Percentiles rank a stretch among this genome's conserved stretches.
Evolutionary conservation across 805 yeast species (phyloP).

Genomic region (Candida saitoana): DNA sequence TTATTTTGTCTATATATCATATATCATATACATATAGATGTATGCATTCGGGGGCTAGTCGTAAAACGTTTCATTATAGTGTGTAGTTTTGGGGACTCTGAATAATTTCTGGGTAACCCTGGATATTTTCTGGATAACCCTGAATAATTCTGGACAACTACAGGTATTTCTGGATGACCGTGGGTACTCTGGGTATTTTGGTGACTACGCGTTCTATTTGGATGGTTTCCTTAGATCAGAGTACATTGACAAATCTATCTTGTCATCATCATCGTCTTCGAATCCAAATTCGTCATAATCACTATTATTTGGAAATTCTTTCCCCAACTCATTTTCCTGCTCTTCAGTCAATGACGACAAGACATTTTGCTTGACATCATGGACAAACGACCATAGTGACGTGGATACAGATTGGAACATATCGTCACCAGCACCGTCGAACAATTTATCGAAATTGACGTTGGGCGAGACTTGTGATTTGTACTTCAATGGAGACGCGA

Average conservation of each 20-base stretch:
- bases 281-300: conserved; percentile 12
- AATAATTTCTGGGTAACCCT: too few relatives aligned
- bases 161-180: too few relatives aligned
- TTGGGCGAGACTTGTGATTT: conserved; percentile 12
- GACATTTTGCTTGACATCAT: conserved; percentile 36
- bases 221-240: conserved; percentile 10
- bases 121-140: too few relatives aligned
- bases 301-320: conserved; percentile 9
- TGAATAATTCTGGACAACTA: too few relatives aligned
- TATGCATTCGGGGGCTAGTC: too few relatives aligned
- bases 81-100: too few relatives aligned
- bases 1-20: too few relatives aligned
- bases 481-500: conserved; percentile 22
- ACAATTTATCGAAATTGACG: conserved; percentile 3
- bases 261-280: conserved; percentile 13
- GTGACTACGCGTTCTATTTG: too few relatives aligned
- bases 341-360: conserved; percentile 23
- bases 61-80: too few relatives aligned
- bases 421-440: conserved; percentile 20
- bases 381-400: conserved; percentile 42
- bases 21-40: too few relatives aligned
- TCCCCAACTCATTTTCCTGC: not conserved
- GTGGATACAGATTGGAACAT: conserved; percentile 39
- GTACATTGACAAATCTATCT: conserved; percentile 26
- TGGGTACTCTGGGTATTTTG: too few relatives aligned